These are phyloP conservation scores for Trichophyton schoenleinii DNA, from an alignment of 2,329 filamentous ascomycete genomes.

Conservation along the genomic window DNA sequence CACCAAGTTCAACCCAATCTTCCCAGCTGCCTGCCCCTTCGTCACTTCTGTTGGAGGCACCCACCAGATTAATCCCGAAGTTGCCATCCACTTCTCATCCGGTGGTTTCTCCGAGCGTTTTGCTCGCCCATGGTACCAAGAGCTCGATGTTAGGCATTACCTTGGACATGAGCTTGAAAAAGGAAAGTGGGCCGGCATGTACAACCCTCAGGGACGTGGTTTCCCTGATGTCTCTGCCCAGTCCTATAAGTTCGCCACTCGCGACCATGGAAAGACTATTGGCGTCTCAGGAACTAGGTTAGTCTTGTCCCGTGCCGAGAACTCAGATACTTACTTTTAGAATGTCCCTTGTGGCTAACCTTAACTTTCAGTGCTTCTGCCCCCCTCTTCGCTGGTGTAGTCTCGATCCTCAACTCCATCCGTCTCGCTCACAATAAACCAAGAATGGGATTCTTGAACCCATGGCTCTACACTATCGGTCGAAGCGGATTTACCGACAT, in stretches of 20 bases:
- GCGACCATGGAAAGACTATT: constrained; percentile 25
- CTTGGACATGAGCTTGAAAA: constrained; percentile 27
- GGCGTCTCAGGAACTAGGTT: constrained; percentile 38
- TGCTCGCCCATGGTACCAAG: constrained; percentile 37
- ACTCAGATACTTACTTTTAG: not conserved
- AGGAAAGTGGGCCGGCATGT: constrained; percentile 32
- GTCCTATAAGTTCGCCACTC: constrained; percentile 30
- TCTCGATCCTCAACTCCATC: constrained; percentile 53
- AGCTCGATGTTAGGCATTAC: constrained; percentile 33
- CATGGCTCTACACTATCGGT: constrained; percentile 42
- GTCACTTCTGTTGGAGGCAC: constrained; percentile 53
- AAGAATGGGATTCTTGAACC: constrained; percentile 48
- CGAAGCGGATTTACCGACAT: constrained; percentile 39
- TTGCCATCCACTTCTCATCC: constrained; percentile 41
- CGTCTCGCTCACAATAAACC: constrained; percentile 43
- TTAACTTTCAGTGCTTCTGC: constrained; percentile 38
- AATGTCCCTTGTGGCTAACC: constrained; percentile 6
- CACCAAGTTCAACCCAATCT: constrained; percentile 41
- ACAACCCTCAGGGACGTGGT: constrained; percentile 43
- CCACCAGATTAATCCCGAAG: constrained; percentile 41
- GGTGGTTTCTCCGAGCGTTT: constrained; percentile 40
- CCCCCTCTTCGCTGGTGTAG: constrained; percentile 51
- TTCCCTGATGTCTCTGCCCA: constrained; percentile 53
- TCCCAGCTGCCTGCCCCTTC: constrained; percentile 48
- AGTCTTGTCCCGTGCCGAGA: constrained; percentile 12